These are phyloP conservation scores for Mucor velutinosus DNA, from an alignment of 371 early-diverging fungal genomes.

Conservation along the genomic window DNA sequence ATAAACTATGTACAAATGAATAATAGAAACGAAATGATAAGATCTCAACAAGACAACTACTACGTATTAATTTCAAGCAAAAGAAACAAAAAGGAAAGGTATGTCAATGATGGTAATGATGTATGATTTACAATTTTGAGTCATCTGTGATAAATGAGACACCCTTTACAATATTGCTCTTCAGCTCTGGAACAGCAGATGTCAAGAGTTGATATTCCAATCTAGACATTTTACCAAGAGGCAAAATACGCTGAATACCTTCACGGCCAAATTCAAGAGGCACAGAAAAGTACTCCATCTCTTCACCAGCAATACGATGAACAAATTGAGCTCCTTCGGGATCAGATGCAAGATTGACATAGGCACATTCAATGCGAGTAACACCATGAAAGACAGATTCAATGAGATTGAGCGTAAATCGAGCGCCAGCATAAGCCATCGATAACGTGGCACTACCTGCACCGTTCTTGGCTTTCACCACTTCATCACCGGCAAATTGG, in stretches of 20 bases:
- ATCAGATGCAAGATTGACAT: slow-evolving; percentile 76
- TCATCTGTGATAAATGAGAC: slow-evolving; percentile 49
- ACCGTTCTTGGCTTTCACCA: slow-evolving; percentile 89
- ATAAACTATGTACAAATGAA: not conserved
- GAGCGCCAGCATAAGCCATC: slow-evolving; percentile 92
- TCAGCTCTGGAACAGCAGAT: slow-evolving; percentile 74
- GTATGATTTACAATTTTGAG: slow-evolving; percentile 24
- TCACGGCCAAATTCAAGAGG: slow-evolving; percentile 80
- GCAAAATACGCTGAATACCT: slow-evolving; percentile 71
- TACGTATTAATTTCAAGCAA: not conserved
- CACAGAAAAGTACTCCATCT: slow-evolving; percentile 80
- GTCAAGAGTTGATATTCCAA: slow-evolving; percentile 67
- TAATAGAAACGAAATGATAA: not conserved
- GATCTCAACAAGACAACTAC: not conserved
- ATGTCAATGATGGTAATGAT: not conserved
- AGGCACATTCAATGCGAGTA: slow-evolving; percentile 73
- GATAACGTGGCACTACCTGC: slow-evolving; percentile 83
- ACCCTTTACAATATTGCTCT: slow-evolving; percentile 73
- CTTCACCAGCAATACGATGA: slow-evolving; percentile 44
- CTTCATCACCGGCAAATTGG: slow-evolving; percentile 94
- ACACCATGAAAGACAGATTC: slow-evolving; percentile 66
- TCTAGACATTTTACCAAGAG: slow-evolving; percentile 62
- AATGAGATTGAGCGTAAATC: slow-evolving; percentile 74
- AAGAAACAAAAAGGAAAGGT: not conserved
- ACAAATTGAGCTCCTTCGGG: slow-evolving; percentile 50